phyloP scores from a whole-genome alignment of 768 basidiomycete genomes.

The Amanita fuliginea region DNA sequence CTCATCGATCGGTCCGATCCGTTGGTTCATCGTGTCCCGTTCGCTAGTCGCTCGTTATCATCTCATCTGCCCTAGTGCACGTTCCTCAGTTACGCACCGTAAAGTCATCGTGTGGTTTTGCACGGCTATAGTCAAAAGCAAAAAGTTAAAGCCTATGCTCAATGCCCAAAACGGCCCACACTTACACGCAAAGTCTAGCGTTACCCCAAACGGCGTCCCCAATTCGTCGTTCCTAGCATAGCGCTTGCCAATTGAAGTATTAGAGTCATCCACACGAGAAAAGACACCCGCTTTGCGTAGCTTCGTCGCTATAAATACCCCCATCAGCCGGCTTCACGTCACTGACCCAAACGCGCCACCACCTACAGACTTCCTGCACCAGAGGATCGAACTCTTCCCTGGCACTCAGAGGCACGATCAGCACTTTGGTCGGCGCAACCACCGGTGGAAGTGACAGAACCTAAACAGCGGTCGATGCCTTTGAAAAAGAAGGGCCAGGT shows the following conservation, averaged over 20 bases:
- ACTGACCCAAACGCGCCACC: constrained; percentile 25
- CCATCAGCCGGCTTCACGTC: not conserved
- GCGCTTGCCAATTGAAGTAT: constrained; percentile 89
- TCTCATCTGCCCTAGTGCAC: not conserved
- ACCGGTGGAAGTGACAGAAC: constrained; percentile 84
- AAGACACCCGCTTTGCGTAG: constrained; percentile 84
- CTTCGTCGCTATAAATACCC: constrained; percentile 53
- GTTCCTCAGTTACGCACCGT: constrained; percentile 41
- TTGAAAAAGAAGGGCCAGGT: constrained; percentile 5
- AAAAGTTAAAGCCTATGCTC: not conserved
- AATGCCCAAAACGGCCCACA: constrained; percentile 9
- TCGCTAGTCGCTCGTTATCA: constrained; percentile 45
- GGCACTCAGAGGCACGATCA: constrained; percentile 89
- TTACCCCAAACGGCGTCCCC: constrained; percentile 94
- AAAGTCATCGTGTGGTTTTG: constrained; percentile 92
- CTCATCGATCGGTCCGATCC: constrained; percentile 84
- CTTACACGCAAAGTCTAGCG: constrained; percentile 84
- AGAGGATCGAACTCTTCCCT: constrained; percentile 78
- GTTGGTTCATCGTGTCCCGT: constrained; percentile 88
- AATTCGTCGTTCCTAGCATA: constrained; percentile 98
- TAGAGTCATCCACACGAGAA: constrained; percentile 92
- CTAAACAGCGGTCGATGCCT: constrained; percentile 24
- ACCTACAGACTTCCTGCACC: constrained; percentile 85
- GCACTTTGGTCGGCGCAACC: constrained; percentile 92
- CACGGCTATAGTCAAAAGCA: constrained; percentile 42